Conservation (phyloP, 257 asterid species). For the Lantana camara region DNA sequence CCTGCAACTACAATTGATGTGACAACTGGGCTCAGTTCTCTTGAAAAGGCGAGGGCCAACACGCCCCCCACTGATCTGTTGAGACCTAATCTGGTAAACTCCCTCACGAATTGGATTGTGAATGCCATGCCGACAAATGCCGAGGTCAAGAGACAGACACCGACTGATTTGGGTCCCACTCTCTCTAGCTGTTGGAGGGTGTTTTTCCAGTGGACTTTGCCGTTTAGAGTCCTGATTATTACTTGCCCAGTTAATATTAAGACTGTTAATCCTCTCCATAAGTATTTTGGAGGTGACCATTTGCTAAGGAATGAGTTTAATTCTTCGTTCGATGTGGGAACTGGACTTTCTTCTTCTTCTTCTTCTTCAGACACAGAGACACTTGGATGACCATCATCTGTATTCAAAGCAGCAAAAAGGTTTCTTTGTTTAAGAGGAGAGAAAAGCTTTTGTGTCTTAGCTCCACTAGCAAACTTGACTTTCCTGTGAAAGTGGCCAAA, state of each 20-base stretch:
- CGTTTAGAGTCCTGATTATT: constrained; percentile 52
- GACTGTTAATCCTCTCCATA: constrained; percentile 87
- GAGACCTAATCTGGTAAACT: constrained; percentile 86
- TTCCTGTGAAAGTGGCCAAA: constrained; percentile 31
- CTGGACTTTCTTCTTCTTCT: constrained; percentile 41
- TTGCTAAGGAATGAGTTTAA: constrained; percentile 46
- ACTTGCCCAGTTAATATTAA: constrained; percentile 86
- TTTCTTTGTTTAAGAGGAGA: constrained; percentile 36
- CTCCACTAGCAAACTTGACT: constrained; percentile 36
- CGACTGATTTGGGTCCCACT: constrained; percentile 92
- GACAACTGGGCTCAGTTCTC: constrained; percentile 94
- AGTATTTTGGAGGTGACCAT: constrained; percentile 92
- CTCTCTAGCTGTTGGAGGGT: constrained; percentile 87
- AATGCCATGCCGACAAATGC: constrained; percentile 99
- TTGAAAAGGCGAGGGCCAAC: constrained; percentile 80
- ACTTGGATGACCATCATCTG: constrained; percentile 57
- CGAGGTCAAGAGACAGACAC: constrained; percentile 85
- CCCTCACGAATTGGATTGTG: constrained; percentile 93
- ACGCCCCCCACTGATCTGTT: constrained; percentile 97
- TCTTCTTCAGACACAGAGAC: constrained; percentile 49
- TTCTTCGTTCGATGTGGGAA: constrained; percentile 35
- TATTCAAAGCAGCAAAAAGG: constrained; percentile 39
- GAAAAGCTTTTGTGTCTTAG: constrained; percentile 34
- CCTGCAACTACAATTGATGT: constrained; percentile 93
- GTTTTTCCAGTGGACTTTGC: constrained; percentile 83